Base-by-base conservation (phyloP, 2,329 filamentous ascomycete species). In the Penicillium sp. region DNA sequence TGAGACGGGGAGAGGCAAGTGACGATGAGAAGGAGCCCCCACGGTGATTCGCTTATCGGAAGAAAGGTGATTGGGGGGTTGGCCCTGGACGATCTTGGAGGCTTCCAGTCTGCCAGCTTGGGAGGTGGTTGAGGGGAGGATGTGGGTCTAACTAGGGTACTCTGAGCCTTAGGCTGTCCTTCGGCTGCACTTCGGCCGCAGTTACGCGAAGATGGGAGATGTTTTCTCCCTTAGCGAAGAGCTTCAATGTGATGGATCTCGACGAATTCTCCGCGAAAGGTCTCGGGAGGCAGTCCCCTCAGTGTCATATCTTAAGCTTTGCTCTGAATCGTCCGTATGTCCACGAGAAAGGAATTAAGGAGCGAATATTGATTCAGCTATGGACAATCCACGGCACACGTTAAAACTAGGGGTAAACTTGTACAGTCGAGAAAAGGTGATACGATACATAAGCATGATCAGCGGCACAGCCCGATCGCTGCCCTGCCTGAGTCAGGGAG, bases 391-490 rank as follows among this genome's bases (percentile, higher is more conserved):
- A 25, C 25, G 7, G 26, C 6, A 48, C 28, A 48, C 25, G n/a
- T 48, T 30, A 28, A 30, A 28, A 14, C 25, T 30, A 26, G 45
- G 43, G 13, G 11, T 30, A 7, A 30, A 30, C 7, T 30, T 5
- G 40, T 13, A 5, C 16, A 7, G 25, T 46, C 25, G 45, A 48
- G 25, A 26, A 43, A 42, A 46, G 45, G 28, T 48, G 45, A 48
- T 48, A 48, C 45, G 45, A 48, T 48, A 48, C 45, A 28, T 48
- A 10, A 30, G 45, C 28, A 48, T 46, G 43, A 46, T 48, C 10
- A 48, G 45, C 25, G 14, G 25, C 25, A 48, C 45, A 7, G 40
- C 19, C 40, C 40, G 25, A 48, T 28, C 45, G 45, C 6, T 13
- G 11, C 25, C 28, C 25, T 4, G 11, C 42, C 22, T 45, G 42